Base-by-base conservation (phyloP, 441 rosid genomes). In the Lepidium campestre region DNA sequence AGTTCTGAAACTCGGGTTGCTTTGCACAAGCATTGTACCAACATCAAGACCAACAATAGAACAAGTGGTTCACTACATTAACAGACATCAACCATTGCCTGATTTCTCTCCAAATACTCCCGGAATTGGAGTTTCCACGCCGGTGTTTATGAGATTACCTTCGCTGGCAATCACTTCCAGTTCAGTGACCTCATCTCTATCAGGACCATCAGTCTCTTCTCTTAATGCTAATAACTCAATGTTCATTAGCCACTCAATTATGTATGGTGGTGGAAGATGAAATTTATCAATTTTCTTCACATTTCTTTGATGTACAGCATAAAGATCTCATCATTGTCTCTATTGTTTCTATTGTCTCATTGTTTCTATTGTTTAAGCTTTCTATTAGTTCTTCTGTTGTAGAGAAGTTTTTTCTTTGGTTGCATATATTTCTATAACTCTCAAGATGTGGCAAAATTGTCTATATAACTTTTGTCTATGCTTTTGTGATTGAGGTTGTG, bases 11-110 rank as follows among this genome's bases (percentile, higher is more conserved):
- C 60, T 83, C 7, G 62, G 67, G 12, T 81, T 88, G 5, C 82
- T 86, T 13, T 84, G 87, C 14, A 76, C 89, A 0, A 66, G 61
- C 18, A 36, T 55, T 12, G 12, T 55, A 6, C 80, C 82, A 49
- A 79, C 82, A 20, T 70, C 81, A 12, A 78, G 81, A 34, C 79
- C 86, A 3, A 65, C 62, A 2, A 23, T 11, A 68, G 63, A n/a
- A 46, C 15, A 22, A 18, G 17, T 22, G 57, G 75, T 27, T 76
- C 68, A 32, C 23, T 70, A 62, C 74, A 48, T 70, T 53, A 70
- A 35, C 44, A 55, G 60, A 55, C 60, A 45, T 47, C 12, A 13
- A n/a, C 18, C 22, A 2, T 53, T 62, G 10, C 74, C 62, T 0
- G 62, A 45, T 3, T 44, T 70, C 31, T 62, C 56, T 65, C 45